Base-by-base conservation (phyloP, 2,329 filamentous ascomycete species). In the Diaporthe citri region DNA sequence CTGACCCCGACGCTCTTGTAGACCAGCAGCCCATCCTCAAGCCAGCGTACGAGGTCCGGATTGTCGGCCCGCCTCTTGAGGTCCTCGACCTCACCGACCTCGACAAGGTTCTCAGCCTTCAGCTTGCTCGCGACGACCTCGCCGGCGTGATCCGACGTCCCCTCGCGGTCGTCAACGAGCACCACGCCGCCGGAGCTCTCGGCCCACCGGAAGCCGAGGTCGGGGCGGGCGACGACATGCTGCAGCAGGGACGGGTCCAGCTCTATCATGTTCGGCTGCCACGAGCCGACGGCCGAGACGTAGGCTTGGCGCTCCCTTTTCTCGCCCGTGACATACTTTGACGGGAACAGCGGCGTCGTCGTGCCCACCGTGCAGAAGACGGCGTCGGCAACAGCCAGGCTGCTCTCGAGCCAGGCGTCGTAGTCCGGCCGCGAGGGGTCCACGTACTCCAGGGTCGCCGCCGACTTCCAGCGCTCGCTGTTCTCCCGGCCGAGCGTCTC, bases 1-100 rank as follows among this genome's bases (percentile, higher is more conserved):
- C 91, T 92, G 72, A 93, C 81, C 0, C 92, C 92, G 4, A 94
- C 91, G 77, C 90, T 90, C 86, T 94, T 94, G 80, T 92, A 94
- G 46, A 94, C 89, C 0, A 93, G 89, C 80, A 93, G 92, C 0
- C 92, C 92, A 62, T 85, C 86, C 76, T 89, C 86, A 69, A 93
- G 79, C 91, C 92, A 93, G 15, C 28, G 43, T 2, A 36, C 25
- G 28, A 77, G 77, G 7, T 77, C 74, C 1, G 80, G 81, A 15
- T 81, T 77, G 20, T 84, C 81, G 70, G 87, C 82, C n/a, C 86
- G 84, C 77, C 88, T 86, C 0, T 87, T 86, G 86, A 92, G 91
- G 3, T 83, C 81, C 10, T 79, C 79, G 59, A 98, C 87, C 79
- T 96, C 94, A 2, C 91, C 88, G 0, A 89, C 79, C 0, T 86